Conservation (phyloP, 2,329 filamentous ascomycete genomes). For the Pseudocercospora musae region DNA sequence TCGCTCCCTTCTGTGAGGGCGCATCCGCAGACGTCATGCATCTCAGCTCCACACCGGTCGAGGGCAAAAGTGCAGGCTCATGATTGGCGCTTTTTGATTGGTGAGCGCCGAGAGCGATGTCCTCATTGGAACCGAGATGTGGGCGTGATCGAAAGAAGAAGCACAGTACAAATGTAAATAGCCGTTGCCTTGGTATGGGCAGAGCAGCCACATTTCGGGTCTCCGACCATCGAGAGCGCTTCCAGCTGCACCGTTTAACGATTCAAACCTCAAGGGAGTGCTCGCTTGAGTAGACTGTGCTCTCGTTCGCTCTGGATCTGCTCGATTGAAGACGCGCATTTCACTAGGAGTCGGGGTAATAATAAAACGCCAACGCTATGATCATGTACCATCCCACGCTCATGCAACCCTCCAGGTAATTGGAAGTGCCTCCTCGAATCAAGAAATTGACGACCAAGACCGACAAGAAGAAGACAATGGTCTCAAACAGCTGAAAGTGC, state of each 20-base stretch:
- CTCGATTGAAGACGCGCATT: too few species aligned
- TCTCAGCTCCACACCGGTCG: neutral
- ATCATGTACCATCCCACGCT: conserved; percentile 55
- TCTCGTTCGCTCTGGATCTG: too few species aligned
- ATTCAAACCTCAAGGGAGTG: too few species aligned
- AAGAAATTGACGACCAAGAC: conserved; percentile 85
- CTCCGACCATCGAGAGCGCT: too few species aligned
- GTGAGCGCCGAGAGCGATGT: too few species aligned
- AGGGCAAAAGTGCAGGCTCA: neutral
- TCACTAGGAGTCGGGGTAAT: conserved; percentile 46
- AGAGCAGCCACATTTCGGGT: too few species aligned
- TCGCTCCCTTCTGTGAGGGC: neutral
- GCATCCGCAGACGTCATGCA: neutral
- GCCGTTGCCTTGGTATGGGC: too few species aligned
- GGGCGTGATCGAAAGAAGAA: too few species aligned
- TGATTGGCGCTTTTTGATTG: neutral
- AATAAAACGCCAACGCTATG: conserved; percentile 58
- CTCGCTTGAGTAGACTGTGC: too few species aligned
- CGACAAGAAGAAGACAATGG: conserved; percentile 76
- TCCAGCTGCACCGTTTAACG: too few species aligned
- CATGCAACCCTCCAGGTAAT: conserved; percentile 76
- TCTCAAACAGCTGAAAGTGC: conserved; percentile 86
- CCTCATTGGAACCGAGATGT: too few species aligned
- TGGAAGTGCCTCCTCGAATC: conserved; percentile 77
- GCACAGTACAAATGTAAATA: too few species aligned